phyloP scores from a whole-genome alignment of 768 basidiomycete genomes.

The Mycena amicta region DNA sequence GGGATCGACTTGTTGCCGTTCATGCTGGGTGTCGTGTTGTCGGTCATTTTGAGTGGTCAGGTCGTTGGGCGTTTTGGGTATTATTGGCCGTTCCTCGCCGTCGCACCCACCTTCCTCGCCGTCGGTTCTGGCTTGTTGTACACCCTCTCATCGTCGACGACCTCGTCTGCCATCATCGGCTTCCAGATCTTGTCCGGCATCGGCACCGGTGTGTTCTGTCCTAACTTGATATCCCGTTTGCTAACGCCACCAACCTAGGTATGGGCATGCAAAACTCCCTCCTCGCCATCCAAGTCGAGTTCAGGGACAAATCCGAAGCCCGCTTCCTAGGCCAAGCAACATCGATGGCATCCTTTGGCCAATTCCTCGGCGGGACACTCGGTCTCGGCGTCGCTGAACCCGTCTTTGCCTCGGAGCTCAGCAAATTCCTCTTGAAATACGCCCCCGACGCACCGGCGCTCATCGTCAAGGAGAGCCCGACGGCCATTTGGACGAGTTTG shows the following conservation, averaged over 20 bases:
- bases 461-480: slow-evolving; percentile 11
- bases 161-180: slow-evolving; percentile 7
- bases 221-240: no score
- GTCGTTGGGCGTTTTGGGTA: not conserved
- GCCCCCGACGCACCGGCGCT: slow-evolving; percentile 18
- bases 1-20: no score
- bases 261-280: slow-evolving; percentile 22
- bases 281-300: slow-evolving; percentile 25
- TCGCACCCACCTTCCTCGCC: slow-evolving; percentile 12
- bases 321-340: slow-evolving; percentile 17
- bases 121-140: slow-evolving; percentile 17
- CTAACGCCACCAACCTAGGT: no score
- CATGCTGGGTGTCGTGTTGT: not conserved
- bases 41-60: not conserved
- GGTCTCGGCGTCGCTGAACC: no score
- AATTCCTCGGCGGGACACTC: no score
- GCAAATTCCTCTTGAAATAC: slow-evolving; percentile 9
- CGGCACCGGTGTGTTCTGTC: no score
- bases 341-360: no score
- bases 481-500: slow-evolving; percentile 18
- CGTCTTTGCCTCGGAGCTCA: slow-evolving; percentile 12
- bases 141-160: slow-evolving; percentile 3
- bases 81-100: slow-evolving; percentile 8
- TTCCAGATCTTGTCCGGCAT: slow-evolving; percentile 23
- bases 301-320: not conserved